Percentiles rank a stretch among this genome's conserved stretches.
These are phyloP conservation scores for Peziza echinospora DNA, from an alignment of 495 filamentous ascomycete genomes.

Conservation along the genomic window DNA sequence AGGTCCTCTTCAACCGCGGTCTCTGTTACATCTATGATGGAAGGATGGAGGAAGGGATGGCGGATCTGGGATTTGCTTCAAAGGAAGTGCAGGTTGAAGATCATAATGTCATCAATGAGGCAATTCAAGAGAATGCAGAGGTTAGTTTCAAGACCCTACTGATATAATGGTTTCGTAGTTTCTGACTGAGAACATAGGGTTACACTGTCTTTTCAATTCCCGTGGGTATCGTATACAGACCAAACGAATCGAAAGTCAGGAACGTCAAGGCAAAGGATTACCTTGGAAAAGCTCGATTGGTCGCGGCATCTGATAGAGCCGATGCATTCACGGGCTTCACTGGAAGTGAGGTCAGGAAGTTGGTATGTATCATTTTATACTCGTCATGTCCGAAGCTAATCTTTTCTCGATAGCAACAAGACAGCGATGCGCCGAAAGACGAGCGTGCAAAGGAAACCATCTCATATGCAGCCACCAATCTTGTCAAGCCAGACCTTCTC, in stretches of 20 bases:
- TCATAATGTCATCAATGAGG: slow-evolving; percentile 95
- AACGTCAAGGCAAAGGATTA: slow-evolving; percentile 96
- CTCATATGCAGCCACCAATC: slow-evolving; percentile 73
- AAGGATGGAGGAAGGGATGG: slow-evolving; percentile 71
- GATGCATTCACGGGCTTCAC: slow-evolving; percentile 60
- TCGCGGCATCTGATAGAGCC: slow-evolving; percentile 67
- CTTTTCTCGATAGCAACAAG: slow-evolving; percentile 6
- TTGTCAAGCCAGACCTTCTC: slow-evolving; percentile 62
- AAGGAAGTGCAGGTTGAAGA: slow-evolving; percentile 90
- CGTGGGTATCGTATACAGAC: slow-evolving; percentile 81
- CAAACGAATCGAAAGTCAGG: slow-evolving; percentile 93
- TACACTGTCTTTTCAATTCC: slow-evolving; percentile 99
- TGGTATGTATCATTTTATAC: slow-evolving; percentile 18
- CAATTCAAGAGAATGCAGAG: slow-evolving; percentile 79
- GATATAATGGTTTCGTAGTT: not conserved
- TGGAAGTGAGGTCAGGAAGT: slow-evolving; percentile 50
- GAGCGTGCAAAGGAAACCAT: slow-evolving; percentile 59
- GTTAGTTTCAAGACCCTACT: slow-evolving; percentile 24
- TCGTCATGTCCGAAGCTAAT: slow-evolving; percentile 7
- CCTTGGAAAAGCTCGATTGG: slow-evolving; percentile 74
- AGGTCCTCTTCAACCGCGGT: slow-evolving; percentile 93
- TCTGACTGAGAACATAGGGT: slow-evolving; percentile 38
- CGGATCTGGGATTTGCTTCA: slow-evolving; percentile 77
- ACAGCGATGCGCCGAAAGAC: slow-evolving; percentile 28
- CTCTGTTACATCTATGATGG: slow-evolving; percentile 94